phyloP scores from a whole-genome alignment of 129 eudicot genomes.

The Arctium lappa region DNA sequence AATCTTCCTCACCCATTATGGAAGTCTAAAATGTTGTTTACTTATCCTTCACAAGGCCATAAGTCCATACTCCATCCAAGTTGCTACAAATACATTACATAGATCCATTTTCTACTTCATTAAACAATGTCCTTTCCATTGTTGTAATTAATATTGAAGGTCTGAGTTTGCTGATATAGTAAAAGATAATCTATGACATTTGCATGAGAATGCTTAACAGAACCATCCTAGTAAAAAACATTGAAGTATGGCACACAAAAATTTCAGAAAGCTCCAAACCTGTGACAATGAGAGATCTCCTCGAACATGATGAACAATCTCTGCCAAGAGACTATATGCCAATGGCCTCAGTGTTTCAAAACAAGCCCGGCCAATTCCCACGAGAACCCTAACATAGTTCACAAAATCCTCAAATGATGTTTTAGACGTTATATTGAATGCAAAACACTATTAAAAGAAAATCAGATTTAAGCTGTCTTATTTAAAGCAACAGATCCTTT shows the following conservation, averaged over 20 bases:
- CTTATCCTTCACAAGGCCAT: conserved; percentile 1
- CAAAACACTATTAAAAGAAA: conserved; percentile 4
- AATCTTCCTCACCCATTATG: background rate
- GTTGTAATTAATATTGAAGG: background rate
- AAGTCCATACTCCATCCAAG: conserved; percentile 11
- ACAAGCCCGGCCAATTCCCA: conserved; percentile 99
- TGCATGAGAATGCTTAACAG: background rate
- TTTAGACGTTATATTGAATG: conserved; percentile 18
- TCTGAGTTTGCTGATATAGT: background rate
- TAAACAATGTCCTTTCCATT: background rate
- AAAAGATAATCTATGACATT: conserved; percentile 1
- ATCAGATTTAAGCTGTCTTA: background rate
- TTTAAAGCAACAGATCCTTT: conserved; percentile 4
- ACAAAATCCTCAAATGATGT: conserved; percentile 19
- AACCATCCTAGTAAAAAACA: background rate
- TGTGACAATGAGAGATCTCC: conserved; percentile 89
- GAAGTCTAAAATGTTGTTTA: conserved; percentile 10
- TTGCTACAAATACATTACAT: conserved; percentile 7
- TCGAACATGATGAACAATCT: conserved; percentile 97
- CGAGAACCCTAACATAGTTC: conserved; percentile 69
- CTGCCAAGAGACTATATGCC: conserved; percentile 97
- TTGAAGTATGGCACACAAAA: background rate
- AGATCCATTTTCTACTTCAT: conserved; percentile 4
- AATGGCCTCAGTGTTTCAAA: conserved; percentile 91
- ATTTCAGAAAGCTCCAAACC: conserved; percentile 40